phyloP scores from a whole-genome alignment of 805 yeast species.

The Candida yuanshanica region DNA sequence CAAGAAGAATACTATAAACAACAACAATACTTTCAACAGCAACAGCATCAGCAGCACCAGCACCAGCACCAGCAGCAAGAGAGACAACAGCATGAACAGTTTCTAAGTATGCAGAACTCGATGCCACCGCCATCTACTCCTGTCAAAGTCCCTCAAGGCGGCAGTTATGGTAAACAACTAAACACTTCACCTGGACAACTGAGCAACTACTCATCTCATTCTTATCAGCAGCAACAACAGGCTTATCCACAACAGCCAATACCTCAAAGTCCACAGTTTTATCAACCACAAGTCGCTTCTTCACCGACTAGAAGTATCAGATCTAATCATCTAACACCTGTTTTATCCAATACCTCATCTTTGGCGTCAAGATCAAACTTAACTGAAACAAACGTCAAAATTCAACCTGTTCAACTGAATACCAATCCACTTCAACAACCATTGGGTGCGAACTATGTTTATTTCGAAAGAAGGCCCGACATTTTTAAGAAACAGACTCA shows the following conservation, averaged over 20 bases:
- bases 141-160: slow-evolving; percentile 16
- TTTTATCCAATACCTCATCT: slow-evolving; percentile 20
- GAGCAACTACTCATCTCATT: slow-evolving; percentile 10
- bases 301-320: slow-evolving; percentile 27
- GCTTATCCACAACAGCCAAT: slow-evolving; percentile 16
- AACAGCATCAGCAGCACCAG: slow-evolving; percentile 20
- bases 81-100: slow-evolving; percentile 21
- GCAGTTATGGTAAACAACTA: slow-evolving; percentile 12
- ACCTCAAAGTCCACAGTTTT: slow-evolving; percentile 23
- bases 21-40: slow-evolving; percentile 28
- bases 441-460: slow-evolving; percentile 16
- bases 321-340: slow-evolving; percentile 22
- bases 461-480: slow-evolving; percentile 27
- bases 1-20: slow-evolving; percentile 29
- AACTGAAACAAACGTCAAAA: slow-evolving; percentile 10
- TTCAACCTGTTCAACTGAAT: slow-evolving; percentile 15
- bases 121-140: slow-evolving; percentile 25
- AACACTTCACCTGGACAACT: slow-evolving; percentile 21
- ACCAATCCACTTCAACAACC: slow-evolving; percentile 2
- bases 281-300: slow-evolving; percentile 27
- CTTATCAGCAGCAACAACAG: slow-evolving; percentile 7
- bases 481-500: slow-evolving; percentile 25
- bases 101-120: slow-evolving; percentile 22
- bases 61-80: slow-evolving; percentile 22
- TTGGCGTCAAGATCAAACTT: slow-evolving; percentile 15